Conservation (phyloP, 2,329 filamentous ascomycete species). For the Diplodia mutila region DNA sequence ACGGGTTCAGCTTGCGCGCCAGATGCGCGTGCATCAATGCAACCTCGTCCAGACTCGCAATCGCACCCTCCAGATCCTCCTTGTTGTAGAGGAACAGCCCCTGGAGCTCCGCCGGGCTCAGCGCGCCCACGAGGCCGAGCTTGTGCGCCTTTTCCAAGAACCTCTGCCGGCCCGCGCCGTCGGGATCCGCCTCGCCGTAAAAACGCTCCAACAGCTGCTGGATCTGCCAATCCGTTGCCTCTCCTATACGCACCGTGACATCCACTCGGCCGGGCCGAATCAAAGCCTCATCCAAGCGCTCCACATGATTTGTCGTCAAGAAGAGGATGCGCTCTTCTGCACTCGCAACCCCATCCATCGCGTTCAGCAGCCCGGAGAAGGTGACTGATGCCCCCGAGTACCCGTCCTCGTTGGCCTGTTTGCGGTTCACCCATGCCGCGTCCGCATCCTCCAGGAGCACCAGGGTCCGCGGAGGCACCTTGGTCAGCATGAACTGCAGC, state of each 20-base stretch:
- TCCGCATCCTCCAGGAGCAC: conserved; percentile 89
- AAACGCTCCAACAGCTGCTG: conserved; percentile 91
- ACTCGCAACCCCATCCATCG: conserved; percentile 83
- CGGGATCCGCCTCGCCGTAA: conserved; percentile 78
- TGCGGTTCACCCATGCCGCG: conserved; percentile 83
- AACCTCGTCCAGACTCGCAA: conserved; percentile 73
- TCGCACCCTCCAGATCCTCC: conserved; percentile 83
- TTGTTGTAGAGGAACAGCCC: conserved; percentile 97
- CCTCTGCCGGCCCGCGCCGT: conserved; percentile 63
- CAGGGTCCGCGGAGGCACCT: conserved; percentile 80
- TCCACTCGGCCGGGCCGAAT: conserved; percentile 92
- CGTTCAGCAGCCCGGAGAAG: conserved; percentile 80
- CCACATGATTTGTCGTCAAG: conserved; percentile 91
- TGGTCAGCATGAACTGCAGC: conserved; percentile 81
- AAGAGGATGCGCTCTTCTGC: conserved; percentile 94
- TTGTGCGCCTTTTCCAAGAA: conserved; percentile 74
- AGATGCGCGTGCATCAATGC: conserved; percentile 26
- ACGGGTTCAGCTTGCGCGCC: conserved; percentile 14
- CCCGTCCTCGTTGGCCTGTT: conserved; percentile 76
- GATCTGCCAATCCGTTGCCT: conserved; percentile 85
- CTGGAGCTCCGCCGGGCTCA: conserved; percentile 90
- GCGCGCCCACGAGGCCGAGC: conserved; percentile 69
- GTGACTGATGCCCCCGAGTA: conserved; percentile 89
- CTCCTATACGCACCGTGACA: conserved; percentile 86
- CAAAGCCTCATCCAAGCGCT: conserved; percentile 84